Percentiles rank a stretch among this genome's conserved stretches.
Conservation (phyloP, 306 rosid genomes). For the Sicyos edulis region DNA sequence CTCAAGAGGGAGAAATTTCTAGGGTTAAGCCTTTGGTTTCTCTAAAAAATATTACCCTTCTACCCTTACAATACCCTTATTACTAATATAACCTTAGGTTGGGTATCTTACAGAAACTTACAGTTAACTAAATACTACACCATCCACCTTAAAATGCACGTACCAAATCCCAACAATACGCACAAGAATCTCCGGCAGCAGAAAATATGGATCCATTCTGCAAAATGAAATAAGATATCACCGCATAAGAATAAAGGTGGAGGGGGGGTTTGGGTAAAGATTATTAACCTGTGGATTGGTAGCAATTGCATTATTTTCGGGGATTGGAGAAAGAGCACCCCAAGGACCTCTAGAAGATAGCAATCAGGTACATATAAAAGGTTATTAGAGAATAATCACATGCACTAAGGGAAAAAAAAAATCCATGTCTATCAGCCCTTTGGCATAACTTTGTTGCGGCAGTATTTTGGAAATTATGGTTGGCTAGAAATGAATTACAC, state of each 20-base stretch:
- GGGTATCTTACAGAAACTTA: too few species aligned
- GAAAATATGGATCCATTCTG: slow-evolving; percentile 78
- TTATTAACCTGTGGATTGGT: slow-evolving; percentile 49
- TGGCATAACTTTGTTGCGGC: too few species aligned
- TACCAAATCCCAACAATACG: slow-evolving; percentile 99
- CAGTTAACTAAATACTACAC: background rate
- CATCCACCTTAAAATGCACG: slow-evolving; percentile 51
- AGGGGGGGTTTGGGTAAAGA: background rate
- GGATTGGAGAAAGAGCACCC: slow-evolving; percentile 93
- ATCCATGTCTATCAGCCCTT: too few species aligned
- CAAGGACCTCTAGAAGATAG: slow-evolving; percentile 85
- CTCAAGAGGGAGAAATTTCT: too few species aligned
- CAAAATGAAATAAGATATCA: slow-evolving; percentile 26
- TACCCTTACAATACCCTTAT: too few species aligned
- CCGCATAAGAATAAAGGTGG: background rate
- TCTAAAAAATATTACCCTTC: too few species aligned
- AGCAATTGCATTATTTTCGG: slow-evolving; percentile 93
- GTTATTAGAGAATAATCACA: background rate
- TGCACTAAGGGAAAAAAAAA: background rate
- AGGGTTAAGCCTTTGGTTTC: too few species aligned
- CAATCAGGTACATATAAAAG: slow-evolving; percentile 3
- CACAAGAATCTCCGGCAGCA: slow-evolving; percentile 91
- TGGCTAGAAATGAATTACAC: too few species aligned
- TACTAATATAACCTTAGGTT: too few species aligned
- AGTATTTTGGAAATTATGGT: too few species aligned